A percentile compares a stretch with the other conserved stretches of the same genome.
Evolutionary conservation across 768 basidiomycete genomes (phyloP).

Genomic region (Crucibulum laeve): DNA sequence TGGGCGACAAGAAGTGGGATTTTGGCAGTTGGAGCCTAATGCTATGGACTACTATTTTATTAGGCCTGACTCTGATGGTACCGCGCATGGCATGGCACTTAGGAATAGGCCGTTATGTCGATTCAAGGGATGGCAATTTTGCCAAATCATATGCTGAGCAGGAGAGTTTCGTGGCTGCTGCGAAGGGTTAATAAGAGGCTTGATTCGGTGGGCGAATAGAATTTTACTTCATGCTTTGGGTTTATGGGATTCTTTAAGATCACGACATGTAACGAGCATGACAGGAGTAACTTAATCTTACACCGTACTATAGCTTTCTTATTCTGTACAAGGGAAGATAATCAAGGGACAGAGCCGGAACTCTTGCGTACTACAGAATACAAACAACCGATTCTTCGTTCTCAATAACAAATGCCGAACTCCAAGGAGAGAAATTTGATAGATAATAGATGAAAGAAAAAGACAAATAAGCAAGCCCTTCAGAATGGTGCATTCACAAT

Average conservation of each 20-base stretch:
- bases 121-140: conserved; percentile 49
- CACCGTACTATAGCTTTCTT: neutral
- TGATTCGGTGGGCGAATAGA: neutral
- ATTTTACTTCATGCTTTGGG: neutral
- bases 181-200: neutral
- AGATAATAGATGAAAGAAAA: conserved; percentile 12
- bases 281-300: neutral
- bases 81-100: conserved; percentile 73
- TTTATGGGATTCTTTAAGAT: neutral
- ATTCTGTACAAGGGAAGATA: neutral
- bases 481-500: conserved; percentile 71
- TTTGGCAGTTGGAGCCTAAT: conserved; percentile 61
- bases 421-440: conserved; percentile 13
- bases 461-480: too few relatives aligned
- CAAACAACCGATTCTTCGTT: too few relatives aligned
- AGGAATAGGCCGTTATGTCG: conserved; percentile 70
- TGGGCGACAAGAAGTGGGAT: conserved; percentile 68
- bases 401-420: neutral
- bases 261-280: neutral
- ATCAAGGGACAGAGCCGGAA: too few relatives aligned
- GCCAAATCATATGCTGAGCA: conserved; percentile 9
- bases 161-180: neutral
- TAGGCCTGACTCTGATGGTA: conserved; percentile 62
- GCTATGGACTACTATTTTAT: conserved; percentile 61
- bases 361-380: too few relatives aligned